Percentiles rank a stretch among this genome's conserved stretches.
phyloP scores from a whole-genome alignment of 495 filamentous ascomycete species.

The Tuber umbilicatum region DNA sequence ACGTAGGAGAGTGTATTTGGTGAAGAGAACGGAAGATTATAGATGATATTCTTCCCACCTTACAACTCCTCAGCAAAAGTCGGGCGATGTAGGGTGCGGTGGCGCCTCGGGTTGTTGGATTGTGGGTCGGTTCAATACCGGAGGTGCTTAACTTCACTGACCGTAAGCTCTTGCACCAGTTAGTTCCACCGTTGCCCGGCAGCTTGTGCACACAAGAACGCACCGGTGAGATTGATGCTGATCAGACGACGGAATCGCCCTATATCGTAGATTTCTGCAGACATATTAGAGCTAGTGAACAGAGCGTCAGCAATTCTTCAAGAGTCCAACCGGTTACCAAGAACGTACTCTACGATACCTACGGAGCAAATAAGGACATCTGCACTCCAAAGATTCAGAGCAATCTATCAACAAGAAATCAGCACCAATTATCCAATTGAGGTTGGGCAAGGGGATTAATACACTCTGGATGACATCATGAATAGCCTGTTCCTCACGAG shows the following conservation, averaged over 20 bases:
- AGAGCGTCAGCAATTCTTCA: constrained; percentile 47
- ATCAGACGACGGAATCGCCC: constrained; percentile 64
- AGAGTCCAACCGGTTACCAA: too few relatives aligned
- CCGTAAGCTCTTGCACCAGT: not conserved
- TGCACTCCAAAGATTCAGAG: constrained; percentile 55
- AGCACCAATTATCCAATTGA: constrained; percentile 9
- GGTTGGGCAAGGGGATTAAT: not conserved
- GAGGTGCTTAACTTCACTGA: not conserved
- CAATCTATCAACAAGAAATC: constrained; percentile 23
- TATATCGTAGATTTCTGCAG: constrained; percentile 52
- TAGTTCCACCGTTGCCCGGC: not conserved
- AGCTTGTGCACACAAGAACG: constrained; percentile 61
- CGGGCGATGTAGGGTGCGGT: not conserved
- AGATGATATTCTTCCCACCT: not conserved
- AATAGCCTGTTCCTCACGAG: constrained; percentile 53
- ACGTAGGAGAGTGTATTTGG: too few relatives aligned
- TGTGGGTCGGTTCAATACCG: not conserved
- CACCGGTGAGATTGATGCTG: constrained; percentile 69
- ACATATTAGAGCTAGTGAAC: constrained; percentile 53
- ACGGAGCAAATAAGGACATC: constrained; percentile 77
- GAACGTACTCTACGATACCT: constrained; percentile 67
- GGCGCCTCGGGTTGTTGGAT: not conserved
- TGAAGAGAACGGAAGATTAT: not conserved
- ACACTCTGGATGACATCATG: constrained; percentile 49
- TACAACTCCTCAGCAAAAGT: not conserved